phyloP scores from a whole-genome alignment of 192 early-diverging fungal genomes.

The Linnemannia schmuckeri region DNA sequence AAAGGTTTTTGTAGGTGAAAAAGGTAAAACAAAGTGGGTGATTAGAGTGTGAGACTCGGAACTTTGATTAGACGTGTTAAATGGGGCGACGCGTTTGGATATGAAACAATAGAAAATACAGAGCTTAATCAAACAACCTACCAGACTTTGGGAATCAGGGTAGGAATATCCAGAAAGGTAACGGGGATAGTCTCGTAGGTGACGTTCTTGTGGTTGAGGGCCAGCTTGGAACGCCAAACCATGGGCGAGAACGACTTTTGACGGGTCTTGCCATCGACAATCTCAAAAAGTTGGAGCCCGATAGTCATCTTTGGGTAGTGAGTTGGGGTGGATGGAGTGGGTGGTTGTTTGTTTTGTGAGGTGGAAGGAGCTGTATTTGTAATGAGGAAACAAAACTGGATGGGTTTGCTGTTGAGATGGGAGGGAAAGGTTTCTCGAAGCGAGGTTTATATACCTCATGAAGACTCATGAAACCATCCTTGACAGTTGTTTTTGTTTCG shows the following conservation, averaged over 20 bases:
- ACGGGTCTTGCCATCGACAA: constrained; percentile 26
- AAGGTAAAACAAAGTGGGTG: background rate
- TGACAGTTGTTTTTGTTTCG: background rate
- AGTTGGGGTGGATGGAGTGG: background rate
- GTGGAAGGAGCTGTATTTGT: background rate
- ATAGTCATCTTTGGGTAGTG: background rate
- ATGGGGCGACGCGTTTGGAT: background rate
- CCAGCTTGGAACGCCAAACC: constrained; percentile 33
- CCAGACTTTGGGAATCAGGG: constrained; percentile 20
- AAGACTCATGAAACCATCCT: background rate
- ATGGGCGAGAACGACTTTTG: constrained; percentile 29
- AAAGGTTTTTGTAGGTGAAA: background rate
- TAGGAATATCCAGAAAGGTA: constrained; percentile 24
- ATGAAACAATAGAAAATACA: background rate
- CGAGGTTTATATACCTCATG: background rate
- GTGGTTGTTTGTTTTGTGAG: background rate
- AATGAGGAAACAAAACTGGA: background rate
- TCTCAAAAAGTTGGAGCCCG: constrained; percentile 19
- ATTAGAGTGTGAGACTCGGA: too few species aligned
- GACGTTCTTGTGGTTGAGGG: constrained; percentile 27
- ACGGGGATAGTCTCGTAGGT: constrained; percentile 27
- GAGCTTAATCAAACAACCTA: background rate
- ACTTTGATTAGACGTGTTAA: background rate
- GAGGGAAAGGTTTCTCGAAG: background rate
- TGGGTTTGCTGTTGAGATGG: background rate